phyloP scores from a whole-genome alignment of 148 eudicot species.

The Bassia scoparia region DNA sequence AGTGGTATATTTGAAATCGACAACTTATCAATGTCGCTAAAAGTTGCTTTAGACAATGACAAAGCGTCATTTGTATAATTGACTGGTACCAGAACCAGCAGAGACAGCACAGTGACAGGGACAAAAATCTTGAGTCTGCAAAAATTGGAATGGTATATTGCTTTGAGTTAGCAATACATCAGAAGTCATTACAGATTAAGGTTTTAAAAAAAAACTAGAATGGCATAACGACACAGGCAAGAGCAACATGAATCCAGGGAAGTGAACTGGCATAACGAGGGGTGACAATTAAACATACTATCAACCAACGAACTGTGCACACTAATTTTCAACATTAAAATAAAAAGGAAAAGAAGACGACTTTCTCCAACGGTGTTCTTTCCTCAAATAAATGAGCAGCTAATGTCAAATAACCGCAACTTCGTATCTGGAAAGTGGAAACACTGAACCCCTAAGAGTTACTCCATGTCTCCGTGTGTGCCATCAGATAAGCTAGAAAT shows the following conservation, averaged over 20 bases:
- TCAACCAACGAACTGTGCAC: not conserved
- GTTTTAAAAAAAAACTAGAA: not conserved
- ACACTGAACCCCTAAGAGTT: too few species aligned
- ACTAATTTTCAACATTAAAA: too few species aligned
- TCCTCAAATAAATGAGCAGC: too few species aligned
- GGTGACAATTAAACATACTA: not conserved
- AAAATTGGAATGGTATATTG: constrained; percentile 1
- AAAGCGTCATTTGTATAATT: constrained; percentile 72
- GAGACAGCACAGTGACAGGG: constrained; percentile 63
- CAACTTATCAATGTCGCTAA: constrained; percentile 71
- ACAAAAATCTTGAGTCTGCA: constrained; percentile 91
- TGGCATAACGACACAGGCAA: not conserved
- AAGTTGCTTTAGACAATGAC: constrained; percentile 32
- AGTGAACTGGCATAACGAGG: not conserved
- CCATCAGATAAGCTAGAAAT: too few species aligned
- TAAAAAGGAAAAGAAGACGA: too few species aligned
- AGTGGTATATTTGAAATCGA: constrained; percentile 78
- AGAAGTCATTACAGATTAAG: not conserved
- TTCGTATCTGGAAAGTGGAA: too few species aligned
- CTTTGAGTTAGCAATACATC: constrained; percentile 1
- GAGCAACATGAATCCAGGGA: constrained; percentile 1
- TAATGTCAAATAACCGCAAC: too few species aligned
- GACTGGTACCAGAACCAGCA: constrained; percentile 65
- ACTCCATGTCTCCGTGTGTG: too few species aligned
- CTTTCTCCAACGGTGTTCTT: too few species aligned